Base-by-base conservation (phyloP, 768 basidiomycete genomes). In the Mycena maculata region DNA sequence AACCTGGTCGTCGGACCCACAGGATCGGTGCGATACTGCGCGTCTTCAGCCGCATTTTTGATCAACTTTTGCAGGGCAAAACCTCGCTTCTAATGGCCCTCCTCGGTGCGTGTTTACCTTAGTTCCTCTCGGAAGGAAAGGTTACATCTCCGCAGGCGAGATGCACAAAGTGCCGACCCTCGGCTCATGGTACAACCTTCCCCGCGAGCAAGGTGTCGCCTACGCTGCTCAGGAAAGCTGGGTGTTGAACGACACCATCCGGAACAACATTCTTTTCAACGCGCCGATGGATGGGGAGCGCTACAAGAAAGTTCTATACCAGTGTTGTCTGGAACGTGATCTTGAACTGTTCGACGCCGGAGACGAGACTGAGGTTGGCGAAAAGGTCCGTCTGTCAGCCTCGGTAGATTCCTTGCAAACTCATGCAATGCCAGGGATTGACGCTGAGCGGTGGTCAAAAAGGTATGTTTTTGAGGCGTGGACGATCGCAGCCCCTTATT, bases 151-250 rank as follows among this genome's bases (percentile, higher is more conserved):
- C 23, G 18, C 59, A 83, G 84, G 89, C 38, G 90, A 92, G 76
- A 87, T 92, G 88, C 88, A 91, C 73, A 89, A 88, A 71, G 75
- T 84, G 12, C 85, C 84, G 1, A 78, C 79, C 11, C 80, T 85
- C 0, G 83, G 85, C 42, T 88, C 91, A 0, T 91, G 86, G 84
- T 92, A 85, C 76, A 87, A 86, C 67, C 84, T 94, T 5, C 93
- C 93, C 27, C 81, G 92, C 2, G 79, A 79, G 3, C 83, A 83
- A 0, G 92, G 93, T 4, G 84, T 96, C 33, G 88, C 92, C 2
- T 94, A 92, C 74, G 91, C 91, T 4, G 90, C 91, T 6, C 94
- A 96, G 74, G 92, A 94, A 73, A 88, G 91, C 3, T 96, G 93
- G 93, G 89, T 94, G 3, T 86, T 90, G 74, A 94, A 93, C 69